These are phyloP conservation scores for Triangularia setosa DNA, from an alignment of 2,329 filamentous ascomycete genomes.

Conservation along the genomic window DNA sequence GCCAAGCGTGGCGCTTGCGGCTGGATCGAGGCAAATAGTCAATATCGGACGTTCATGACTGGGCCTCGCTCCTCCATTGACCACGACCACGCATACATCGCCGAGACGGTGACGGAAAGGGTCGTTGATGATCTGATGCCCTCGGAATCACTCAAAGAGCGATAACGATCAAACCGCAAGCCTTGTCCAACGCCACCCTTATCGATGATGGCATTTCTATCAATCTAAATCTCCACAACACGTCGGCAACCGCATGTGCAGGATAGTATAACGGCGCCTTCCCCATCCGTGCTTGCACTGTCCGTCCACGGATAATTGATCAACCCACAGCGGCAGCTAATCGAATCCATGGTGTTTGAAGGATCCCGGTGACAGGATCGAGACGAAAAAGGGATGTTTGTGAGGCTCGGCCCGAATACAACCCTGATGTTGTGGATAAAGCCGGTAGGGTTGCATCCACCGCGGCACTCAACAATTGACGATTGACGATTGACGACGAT, in stretches of 20 bases:
- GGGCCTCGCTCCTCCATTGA: not conserved
- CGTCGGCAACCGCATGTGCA: not conserved
- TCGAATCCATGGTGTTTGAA: not conserved
- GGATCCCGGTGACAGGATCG: not conserved
- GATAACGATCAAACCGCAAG: not conserved
- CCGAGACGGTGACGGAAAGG: not conserved
- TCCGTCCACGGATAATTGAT: not conserved
- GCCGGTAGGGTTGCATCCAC: not conserved
- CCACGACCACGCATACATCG: not conserved
- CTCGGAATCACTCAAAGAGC: not conserved
- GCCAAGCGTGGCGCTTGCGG: too few species aligned
- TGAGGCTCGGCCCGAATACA: not conserved
- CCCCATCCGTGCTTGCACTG: not conserved
- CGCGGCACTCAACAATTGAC: not conserved
- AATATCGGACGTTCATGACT: not conserved
- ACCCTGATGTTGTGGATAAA: not conserved
- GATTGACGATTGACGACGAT: not conserved
- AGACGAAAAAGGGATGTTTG: not conserved
- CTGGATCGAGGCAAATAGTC: too few species aligned
- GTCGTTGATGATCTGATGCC: not conserved
- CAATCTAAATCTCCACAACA: not conserved
- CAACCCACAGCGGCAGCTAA: not conserved
- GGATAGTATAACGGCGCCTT: not conserved
- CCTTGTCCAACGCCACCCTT: not conserved
- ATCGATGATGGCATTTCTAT: not conserved